Evolutionary conservation across 2,329 filamentous ascomycete genomes (phyloP), one percentile per base, ranked within the genome.

Genomic region (Apiospora rasikravindrae): DNA sequence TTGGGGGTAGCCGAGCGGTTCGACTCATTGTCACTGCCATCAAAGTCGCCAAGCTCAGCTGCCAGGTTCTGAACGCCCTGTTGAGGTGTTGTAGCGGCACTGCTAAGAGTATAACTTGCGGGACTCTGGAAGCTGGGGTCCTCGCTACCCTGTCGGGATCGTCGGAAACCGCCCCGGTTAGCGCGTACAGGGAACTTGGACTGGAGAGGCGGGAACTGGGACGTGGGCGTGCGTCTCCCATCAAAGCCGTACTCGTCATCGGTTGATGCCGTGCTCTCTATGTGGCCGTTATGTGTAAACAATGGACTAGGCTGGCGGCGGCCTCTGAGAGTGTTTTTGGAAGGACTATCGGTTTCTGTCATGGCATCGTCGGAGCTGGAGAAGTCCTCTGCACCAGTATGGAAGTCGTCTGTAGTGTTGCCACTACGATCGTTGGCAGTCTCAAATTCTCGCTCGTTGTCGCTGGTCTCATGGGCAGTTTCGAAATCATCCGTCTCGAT

Each of bases 381-480:
- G 70, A 91, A 83, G 29, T 94, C 93, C 77, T 98, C 96, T 22
- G 91, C 90, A n/a, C 94, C 95, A 4, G 96, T 98, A 81, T 97
- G 93, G 89, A 98, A 98, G 74, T 94, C 94, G 76, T 98, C 96
- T 14, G 95, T 97, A 83, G 97, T 95, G 0, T 94, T 98, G 16
- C 86, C 89, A 22, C 57, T 64, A 40, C 91, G 90, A 82, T 98
- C 96, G 78, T 97, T 94, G 33, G 89, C 90, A 1, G 89, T 91
- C 78, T 91, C 89, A 74, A 91, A 91, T 11, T 88, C 89, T 26
- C 88, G 89, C 6, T 61, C 53, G 24, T 88, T 33, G 74, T 92
- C 90, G 75, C 87, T 90, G 1, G 89, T 90, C 79, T 98, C 95
- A 73, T 94, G 94, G 49, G 94, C 93, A 7, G 93, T 96, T 73